Conservation (phyloP, 2,329 filamentous ascomycete genomes). For the Calycina marina region DNA sequence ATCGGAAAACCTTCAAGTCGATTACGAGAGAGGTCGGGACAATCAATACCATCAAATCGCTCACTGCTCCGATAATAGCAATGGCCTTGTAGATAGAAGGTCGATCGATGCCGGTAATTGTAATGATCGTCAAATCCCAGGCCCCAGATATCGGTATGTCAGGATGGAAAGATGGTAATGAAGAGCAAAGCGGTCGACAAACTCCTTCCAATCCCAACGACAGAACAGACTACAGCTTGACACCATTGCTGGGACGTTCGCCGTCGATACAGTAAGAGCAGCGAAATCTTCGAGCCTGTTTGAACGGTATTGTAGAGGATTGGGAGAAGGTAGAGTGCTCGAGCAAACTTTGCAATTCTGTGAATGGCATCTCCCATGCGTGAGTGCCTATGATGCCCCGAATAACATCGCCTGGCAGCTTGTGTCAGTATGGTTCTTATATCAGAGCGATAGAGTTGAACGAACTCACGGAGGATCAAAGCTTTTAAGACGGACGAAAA, state of each 20-base stretch:
- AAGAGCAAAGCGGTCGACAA: neutral
- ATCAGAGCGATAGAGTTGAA: too few species aligned
- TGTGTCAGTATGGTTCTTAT: too few species aligned
- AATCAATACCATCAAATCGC: neutral
- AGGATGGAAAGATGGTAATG: neutral
- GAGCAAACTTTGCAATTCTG: neutral
- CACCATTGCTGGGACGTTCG: neutral
- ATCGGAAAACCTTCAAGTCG: neutral
- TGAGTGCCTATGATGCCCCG: neutral
- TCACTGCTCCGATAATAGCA: neutral
- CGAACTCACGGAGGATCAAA: too few species aligned
- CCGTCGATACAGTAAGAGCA: neutral
- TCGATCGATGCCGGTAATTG: neutral
- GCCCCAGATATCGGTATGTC: neutral
- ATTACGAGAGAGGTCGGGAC: neutral
- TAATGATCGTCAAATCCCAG: neutral
- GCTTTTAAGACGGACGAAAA: too few species aligned
- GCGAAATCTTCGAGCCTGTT: neutral
- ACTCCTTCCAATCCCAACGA: neutral
- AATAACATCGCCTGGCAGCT: neutral
- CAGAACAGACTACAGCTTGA: neutral
- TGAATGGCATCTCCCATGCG: neutral
- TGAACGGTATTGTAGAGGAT: neutral
- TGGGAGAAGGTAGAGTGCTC: neutral
- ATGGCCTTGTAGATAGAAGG: neutral